Evolutionary conservation across 2,329 filamentous ascomycete genomes (phyloP), one percentile per base, ranked within the genome.

Genomic region (Fusarium tupiense): DNA sequence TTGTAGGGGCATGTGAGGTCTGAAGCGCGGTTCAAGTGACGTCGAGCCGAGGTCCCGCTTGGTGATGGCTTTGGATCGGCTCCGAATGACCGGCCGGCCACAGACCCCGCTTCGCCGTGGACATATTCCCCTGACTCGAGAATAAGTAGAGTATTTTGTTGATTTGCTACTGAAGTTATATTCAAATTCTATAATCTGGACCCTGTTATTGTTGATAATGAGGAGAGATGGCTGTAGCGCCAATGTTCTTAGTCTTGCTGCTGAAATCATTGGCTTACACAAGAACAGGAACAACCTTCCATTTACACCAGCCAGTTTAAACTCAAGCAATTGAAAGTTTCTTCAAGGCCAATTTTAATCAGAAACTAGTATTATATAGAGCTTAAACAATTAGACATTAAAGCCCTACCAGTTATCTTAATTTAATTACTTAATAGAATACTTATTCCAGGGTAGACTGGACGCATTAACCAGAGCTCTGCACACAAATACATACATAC

Each of bases 41-140:
- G 61, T 75, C 59, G 74, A 76, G 69, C 77, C 77, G 77, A 78
- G 77, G 77, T 75, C 70, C 60, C 73, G 67, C 57, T 70, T 71
- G 53, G 33, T 26, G 60, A 49, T 70, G 60, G 60, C 40, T 63
- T 50, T 26, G 35, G 22, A 69, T 73, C 65, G 67, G 69, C 62
- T 65, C 66, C 69, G 72, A 76, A 58, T 41, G n/a, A n/a, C 40
- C 52, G 66, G 57, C 52, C 37, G 29, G 49, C n/a, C 19, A 35
- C 3, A 29, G 50, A 29, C 35, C 52, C 52, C 52, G 35, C 52
- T 40, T 54, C 33, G 24, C 52, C 35, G 35, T 9, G 19, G 49
- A 24, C 5, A 53, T 35, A 24, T 26, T 53, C 4, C 7, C 2
- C 31, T 52, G 31, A 11, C n/a, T 53, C 17, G 9, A 35, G 31